Base-by-base conservation (phyloP, 176 grass and related monocot species). In the Raddia distichophylla region DNA sequence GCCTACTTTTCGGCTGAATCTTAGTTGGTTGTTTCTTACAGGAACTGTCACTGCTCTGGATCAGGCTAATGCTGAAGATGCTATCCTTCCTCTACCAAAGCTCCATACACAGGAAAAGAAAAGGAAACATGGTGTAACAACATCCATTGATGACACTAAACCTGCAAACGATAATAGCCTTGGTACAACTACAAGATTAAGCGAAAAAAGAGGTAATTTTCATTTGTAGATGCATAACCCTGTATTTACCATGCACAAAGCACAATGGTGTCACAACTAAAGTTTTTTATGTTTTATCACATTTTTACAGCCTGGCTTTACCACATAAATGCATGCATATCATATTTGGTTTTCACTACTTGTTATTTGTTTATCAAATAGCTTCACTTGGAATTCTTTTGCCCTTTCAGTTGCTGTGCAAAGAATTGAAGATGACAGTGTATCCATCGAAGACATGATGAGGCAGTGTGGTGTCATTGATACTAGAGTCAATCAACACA, bases 31-130 rank as follows among this genome's bases (percentile, higher is more conserved):
- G 64, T 35, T 86, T 70, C 56, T 75, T 86, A 49, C 47, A 89
- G 84, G 64, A 82, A 86, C 43, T 84, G 80, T 99, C 22, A 99
- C 91, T 66, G 91, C 93, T 86, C 75, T 99, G 73, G 93, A 95
- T 65, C 84, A 91, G 17, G 82, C 96, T 35, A 99, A 99, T 85
- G 96, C 93, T 15, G 96, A 95, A 89, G 93, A 99, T 90, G 91
- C 93, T 18, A 85, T 80, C 20, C 78, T 99, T 71, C 96, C 96
- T 79, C 83, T 99, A 86, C 91, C 93, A 35, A 95, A 91, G 80
- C 75, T 99, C 16, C 86, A 88, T 85, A 51, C 76, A 15, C 79
- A 86, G 40, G 93, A 90, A 59, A 99, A 95, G 84, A 99, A 99
- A 90, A 95, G 96, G 74, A 99, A 99, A 79, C 90, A 93, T 68